These are phyloP conservation scores for Hanseniaspora mollemarum DNA, from an alignment of 805 yeast species.

Conservation along the genomic window DNA sequence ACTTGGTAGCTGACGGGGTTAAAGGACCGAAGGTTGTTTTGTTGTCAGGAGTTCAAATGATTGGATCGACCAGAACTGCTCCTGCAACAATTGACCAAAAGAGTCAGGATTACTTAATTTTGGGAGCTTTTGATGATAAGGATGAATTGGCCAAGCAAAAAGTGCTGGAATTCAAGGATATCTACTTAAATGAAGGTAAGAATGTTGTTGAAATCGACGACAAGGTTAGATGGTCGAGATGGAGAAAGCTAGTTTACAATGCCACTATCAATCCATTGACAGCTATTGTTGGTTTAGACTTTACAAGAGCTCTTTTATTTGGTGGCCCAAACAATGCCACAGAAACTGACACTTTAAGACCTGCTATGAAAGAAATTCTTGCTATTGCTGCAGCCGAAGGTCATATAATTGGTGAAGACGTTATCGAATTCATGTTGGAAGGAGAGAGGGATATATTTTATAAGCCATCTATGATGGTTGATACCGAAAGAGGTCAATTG, in stretches of 20 bases:
- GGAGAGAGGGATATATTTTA: constrained; percentile 50
- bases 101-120: constrained; percentile 16
- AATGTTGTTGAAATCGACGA: constrained; percentile 17
- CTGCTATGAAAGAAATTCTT: constrained; percentile 58
- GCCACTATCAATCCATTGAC: constrained; percentile 54
- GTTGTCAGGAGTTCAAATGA: constrained; percentile 19
- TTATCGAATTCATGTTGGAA: constrained; percentile 41
- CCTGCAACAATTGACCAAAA: constrained; percentile 16
- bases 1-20: constrained; percentile 15
- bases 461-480: constrained; percentile 66
- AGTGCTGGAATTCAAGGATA: constrained; percentile 15
- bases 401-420: constrained; percentile 39
- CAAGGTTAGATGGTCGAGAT: constrained; percentile 35
- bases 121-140: constrained; percentile 19
- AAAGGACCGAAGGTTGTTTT: constrained; percentile 15
- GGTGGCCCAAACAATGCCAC: constrained; percentile 28
- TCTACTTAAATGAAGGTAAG: constrained; percentile 20
- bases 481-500: constrained; percentile 50
- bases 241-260: constrained; percentile 60
- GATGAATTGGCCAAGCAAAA: constrained; percentile 15
- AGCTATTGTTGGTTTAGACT: constrained; percentile 40
- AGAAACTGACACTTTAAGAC: constrained; percentile 50
- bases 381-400: constrained; percentile 63
- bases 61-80: constrained; percentile 21
- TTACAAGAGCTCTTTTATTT: constrained; percentile 16